Evolutionary conservation across 176 grass and related monocot species (phyloP).

Genomic region (Avena sativa): DNA sequence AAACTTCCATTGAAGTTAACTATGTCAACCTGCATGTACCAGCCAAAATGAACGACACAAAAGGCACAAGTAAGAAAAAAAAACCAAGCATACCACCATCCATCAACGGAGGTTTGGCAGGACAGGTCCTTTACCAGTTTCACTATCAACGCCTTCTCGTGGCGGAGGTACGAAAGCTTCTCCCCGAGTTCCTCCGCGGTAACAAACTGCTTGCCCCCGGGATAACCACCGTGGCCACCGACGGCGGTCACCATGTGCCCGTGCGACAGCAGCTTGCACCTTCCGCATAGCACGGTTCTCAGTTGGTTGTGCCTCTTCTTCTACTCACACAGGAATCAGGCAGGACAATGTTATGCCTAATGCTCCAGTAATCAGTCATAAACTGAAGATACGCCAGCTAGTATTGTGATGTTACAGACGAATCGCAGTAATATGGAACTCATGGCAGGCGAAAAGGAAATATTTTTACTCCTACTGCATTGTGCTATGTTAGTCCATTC

Average conservation of each 20-base stretch:
- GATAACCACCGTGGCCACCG: slow-evolving; percentile 90
- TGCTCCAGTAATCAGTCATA: neutral
- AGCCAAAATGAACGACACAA: neutral
- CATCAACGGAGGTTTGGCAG: too few species aligned
- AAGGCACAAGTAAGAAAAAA: neutral
- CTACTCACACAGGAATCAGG: slow-evolving; percentile 30
- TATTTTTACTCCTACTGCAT: neutral
- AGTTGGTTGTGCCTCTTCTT: slow-evolving; percentile 88
- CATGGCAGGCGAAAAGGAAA: neutral
- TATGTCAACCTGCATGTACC: slow-evolving; percentile 75
- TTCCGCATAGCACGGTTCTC: slow-evolving; percentile 73
- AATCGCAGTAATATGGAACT: neutral
- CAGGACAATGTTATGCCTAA: neutral
- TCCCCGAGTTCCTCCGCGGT: slow-evolving; percentile 71
- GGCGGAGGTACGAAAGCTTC: slow-evolving; percentile 76
- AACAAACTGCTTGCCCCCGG: slow-evolving; percentile 90
- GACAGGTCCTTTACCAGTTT: slow-evolving; percentile 58
- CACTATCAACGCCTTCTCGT: slow-evolving; percentile 76
- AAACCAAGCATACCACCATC: neutral
- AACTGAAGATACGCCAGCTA: neutral
- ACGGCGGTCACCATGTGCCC: slow-evolving; percentile 92
- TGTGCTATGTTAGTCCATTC: neutral
- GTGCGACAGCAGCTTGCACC: slow-evolving; percentile 77
- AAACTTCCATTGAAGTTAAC: slow-evolving; percentile 98
- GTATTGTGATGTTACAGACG: neutral